These are phyloP conservation scores for Lipomyces yamanashiensis DNA, from an alignment of 805 yeast species.

Conservation along the genomic window DNA sequence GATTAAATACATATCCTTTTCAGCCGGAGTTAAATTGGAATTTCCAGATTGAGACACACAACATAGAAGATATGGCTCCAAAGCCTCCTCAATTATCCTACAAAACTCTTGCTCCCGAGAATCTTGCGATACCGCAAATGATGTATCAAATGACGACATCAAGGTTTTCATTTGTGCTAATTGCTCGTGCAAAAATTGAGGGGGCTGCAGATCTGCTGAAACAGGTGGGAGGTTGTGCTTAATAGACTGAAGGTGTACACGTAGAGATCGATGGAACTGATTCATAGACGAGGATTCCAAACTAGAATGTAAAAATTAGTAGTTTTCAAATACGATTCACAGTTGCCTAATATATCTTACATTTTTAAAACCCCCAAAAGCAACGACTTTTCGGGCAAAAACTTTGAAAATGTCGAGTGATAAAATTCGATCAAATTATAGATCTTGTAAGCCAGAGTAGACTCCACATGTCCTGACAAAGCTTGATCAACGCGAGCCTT, in stretches of 20 bases:
- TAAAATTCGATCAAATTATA: slow-evolving; percentile 71
- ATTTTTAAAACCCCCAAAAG: slow-evolving; percentile 36
- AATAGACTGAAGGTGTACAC: slow-evolving; percentile 45
- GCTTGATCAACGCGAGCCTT: slow-evolving; percentile 44
- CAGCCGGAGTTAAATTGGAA: slow-evolving; percentile 40
- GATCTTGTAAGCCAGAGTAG: slow-evolving; percentile 61
- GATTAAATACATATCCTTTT: slow-evolving; percentile 42
- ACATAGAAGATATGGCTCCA: slow-evolving; percentile 44
- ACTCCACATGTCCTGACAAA: slow-evolving; percentile 60
- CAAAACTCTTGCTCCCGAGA: slow-evolving; percentile 33
- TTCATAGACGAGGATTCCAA: slow-evolving; percentile 46
- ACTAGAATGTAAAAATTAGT: background rate
- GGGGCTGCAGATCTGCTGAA: slow-evolving; percentile 68
- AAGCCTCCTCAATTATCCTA: slow-evolving; percentile 42
- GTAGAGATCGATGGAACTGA: slow-evolving; percentile 50
- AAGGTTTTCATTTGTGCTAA: slow-evolving; percentile 63
- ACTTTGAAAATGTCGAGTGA: slow-evolving; percentile 62
- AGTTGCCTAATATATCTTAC: slow-evolving; percentile 18
- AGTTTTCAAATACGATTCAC: background rate
- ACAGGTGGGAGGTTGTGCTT: slow-evolving; percentile 47
- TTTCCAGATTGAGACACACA: slow-evolving; percentile 41
- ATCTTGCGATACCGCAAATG: slow-evolving; percentile 37
- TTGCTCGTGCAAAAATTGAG: slow-evolving; percentile 80
- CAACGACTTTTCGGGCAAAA: slow-evolving; percentile 41
- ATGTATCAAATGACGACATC: slow-evolving; percentile 52